Evolutionary conservation across 805 yeast species (phyloP).

Genomic region (Candida fluviatilis): DNA sequence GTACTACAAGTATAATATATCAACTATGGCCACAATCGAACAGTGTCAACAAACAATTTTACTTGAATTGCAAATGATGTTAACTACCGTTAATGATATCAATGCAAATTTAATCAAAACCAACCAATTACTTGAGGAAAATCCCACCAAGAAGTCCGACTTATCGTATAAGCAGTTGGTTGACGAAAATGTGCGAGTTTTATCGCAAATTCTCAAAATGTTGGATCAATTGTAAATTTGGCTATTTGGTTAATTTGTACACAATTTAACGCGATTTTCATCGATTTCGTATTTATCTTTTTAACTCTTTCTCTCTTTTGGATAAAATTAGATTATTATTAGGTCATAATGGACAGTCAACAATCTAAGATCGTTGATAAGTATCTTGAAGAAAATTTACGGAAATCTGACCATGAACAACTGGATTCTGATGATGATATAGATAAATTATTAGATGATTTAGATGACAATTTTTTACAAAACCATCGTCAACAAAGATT

Average conservation of each 20-base stretch:
- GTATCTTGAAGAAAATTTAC: constrained; percentile 40
- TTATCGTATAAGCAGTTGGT: constrained; percentile 14
- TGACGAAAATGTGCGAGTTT: constrained; percentile 12
- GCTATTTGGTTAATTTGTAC: constrained; percentile 2
- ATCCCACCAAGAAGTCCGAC: background rate
- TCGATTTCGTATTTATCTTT: too few relatives aligned
- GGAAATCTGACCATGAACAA: constrained; percentile 25
- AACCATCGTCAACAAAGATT: constrained; percentile 62
- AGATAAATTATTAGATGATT: constrained; percentile 35
- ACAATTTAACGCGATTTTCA: background rate
- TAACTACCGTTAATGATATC: constrained; percentile 27
- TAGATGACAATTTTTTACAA: constrained; percentile 36
- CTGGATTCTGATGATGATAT: constrained; percentile 38
- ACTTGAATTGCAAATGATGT: constrained; percentile 30
- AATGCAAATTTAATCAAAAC: constrained; percentile 23
- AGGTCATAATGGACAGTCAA: constrained; percentile 24
- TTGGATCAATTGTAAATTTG: background rate
- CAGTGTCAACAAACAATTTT: constrained; percentile 22
- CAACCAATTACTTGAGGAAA: constrained; percentile 17
- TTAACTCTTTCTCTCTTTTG: too few relatives aligned
- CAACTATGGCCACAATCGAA: background rate
- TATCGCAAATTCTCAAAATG: constrained; percentile 13
- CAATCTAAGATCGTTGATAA: constrained; percentile 35
- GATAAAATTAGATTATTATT: too few relatives aligned
- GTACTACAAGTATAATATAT: too few relatives aligned